A percentile compares a stretch with the other conserved stretches of the same genome.
Conservation (phyloP, 2,329 filamentous ascomycete genomes). For the Apiospora rasikravindrae region DNA sequence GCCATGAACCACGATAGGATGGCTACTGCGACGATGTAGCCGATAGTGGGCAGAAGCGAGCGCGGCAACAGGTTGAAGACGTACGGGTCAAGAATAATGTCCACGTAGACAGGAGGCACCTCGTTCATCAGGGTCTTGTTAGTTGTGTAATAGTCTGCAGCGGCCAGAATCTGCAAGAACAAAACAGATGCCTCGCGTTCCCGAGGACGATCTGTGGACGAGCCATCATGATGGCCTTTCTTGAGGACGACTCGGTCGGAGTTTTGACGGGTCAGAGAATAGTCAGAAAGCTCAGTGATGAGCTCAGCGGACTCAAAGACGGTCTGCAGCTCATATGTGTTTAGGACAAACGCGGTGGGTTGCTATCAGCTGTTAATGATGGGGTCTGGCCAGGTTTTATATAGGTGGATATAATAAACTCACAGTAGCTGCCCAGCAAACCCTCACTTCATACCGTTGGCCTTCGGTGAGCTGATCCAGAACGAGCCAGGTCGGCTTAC, state of each 20-base stretch:
- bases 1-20: conserved; percentile 51
- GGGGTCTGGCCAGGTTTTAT: not conserved
- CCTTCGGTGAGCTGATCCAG: conserved; percentile 72
- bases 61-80: conserved; percentile 78
- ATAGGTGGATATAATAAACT: conserved; percentile 41
- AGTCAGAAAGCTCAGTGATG: conserved; percentile 67
- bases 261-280: conserved; percentile 58
- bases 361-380: conserved; percentile 47
- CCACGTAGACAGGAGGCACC: conserved; percentile 76
- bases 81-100: conserved; percentile 87
- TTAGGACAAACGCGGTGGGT: conserved; percentile 80
- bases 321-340: conserved; percentile 64
- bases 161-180: conserved; percentile 75
- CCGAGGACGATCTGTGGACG: conserved; percentile 15
- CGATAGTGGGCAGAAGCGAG: conserved; percentile 74
- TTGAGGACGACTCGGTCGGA: conserved; percentile 23
- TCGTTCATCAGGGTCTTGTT: conserved; percentile 75
- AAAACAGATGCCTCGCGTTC: conserved; percentile 57
- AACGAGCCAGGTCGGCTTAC: conserved; percentile 77
- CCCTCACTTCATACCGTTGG: conserved; percentile 85
- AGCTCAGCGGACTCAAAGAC: conserved; percentile 69
- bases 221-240: conserved; percentile 24
- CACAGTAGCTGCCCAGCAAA: conserved; percentile 95
- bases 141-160: conserved; percentile 84
- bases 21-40: conserved; percentile 71